A percentile compares a stretch with the other conserved stretches of the same genome.
phyloP scores from a whole-genome alignment of 2,329 filamentous ascomycete species.

The Diaporthe sp. region DNA sequence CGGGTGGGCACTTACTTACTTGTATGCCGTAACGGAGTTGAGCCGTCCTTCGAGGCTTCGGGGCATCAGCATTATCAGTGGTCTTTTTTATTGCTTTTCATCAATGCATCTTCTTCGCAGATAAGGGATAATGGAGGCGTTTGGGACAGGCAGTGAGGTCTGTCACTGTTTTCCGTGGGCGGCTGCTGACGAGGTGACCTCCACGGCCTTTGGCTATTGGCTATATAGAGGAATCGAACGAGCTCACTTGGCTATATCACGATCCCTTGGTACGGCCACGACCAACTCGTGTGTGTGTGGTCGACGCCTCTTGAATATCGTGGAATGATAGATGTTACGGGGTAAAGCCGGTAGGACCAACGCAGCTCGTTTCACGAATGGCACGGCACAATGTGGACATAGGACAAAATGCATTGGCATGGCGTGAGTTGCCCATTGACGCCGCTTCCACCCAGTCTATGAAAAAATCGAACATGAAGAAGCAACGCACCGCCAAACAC shows the following conservation, averaged over 20 bases:
- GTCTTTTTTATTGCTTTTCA: conserved; percentile 29
- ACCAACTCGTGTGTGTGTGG: background rate
- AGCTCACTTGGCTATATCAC: background rate
- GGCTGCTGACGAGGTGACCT: background rate
- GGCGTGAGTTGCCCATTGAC: conserved; percentile 42
- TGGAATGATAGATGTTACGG: too few relatives aligned
- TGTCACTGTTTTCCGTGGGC: background rate
- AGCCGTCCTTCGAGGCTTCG: background rate
- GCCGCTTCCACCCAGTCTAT: conserved; percentile 46
- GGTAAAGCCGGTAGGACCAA: too few relatives aligned
- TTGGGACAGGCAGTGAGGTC: background rate
- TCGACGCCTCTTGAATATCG: background rate
- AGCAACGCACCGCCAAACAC: conserved; percentile 30
- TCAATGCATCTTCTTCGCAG: conserved; percentile 17
- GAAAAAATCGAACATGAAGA: conserved; percentile 38
- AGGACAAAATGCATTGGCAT: conserved; percentile 38
- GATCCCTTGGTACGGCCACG: background rate
- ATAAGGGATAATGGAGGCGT: conserved; percentile 9
- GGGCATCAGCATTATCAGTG: conserved; percentile 29
- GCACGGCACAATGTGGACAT: conserved; percentile 1
- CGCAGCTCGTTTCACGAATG: background rate
- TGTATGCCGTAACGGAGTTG: conserved; percentile 20
- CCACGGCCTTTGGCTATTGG: conserved; percentile 5
- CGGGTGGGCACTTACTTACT: background rate
- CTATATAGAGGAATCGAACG: conserved; percentile 17